Percentiles rank a stretch among this genome's conserved stretches.
These are phyloP conservation scores for Apodospora peruviana DNA, from an alignment of 495 filamentous ascomycete species.

Conservation along the genomic window DNA sequence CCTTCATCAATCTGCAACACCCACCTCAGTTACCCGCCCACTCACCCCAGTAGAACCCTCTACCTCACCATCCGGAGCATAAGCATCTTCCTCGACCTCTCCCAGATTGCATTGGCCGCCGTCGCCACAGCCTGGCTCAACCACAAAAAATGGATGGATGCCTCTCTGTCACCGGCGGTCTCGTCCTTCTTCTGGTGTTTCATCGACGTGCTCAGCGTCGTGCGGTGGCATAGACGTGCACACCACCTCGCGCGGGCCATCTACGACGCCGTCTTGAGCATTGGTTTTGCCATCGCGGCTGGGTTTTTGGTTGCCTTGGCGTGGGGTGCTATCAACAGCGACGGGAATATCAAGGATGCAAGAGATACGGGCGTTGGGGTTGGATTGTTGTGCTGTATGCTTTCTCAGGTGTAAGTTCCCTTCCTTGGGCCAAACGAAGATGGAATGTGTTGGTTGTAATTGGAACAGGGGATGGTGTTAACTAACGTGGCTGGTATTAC, in stretches of 20 bases:
- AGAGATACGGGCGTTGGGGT: neutral
- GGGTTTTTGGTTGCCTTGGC: conserved; percentile 1
- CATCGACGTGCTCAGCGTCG: conserved; percentile 1
- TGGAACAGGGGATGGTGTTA: neutral
- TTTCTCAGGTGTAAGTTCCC: neutral
- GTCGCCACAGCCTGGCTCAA: too few species aligned
- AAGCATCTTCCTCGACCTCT: too few species aligned
- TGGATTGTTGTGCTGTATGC: neutral
- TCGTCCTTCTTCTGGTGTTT: neutral
- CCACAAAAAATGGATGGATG: conserved; percentile 5
- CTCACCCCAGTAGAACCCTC: too few species aligned
- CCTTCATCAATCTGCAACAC: too few species aligned
- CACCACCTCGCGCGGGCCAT: conserved; percentile 1
- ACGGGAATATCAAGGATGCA: neutral
- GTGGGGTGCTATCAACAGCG: neutral
- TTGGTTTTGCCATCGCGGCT: conserved; percentile 2
- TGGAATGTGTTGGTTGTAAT: too few species aligned
- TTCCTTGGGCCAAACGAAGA: too few species aligned
- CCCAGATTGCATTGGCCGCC: too few species aligned
- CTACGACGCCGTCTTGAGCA: conserved; percentile 1
- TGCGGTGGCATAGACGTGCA: neutral
- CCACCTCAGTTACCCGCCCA: too few species aligned
- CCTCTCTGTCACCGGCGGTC: conserved; percentile 5
- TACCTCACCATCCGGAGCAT: too few species aligned
- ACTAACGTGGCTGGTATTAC: neutral